Evolutionary conservation across 495 filamentous ascomycete species (phyloP), one percentile per base, ranked within the genome.

Genomic region (Talaromyces trachyspermus): DNA sequence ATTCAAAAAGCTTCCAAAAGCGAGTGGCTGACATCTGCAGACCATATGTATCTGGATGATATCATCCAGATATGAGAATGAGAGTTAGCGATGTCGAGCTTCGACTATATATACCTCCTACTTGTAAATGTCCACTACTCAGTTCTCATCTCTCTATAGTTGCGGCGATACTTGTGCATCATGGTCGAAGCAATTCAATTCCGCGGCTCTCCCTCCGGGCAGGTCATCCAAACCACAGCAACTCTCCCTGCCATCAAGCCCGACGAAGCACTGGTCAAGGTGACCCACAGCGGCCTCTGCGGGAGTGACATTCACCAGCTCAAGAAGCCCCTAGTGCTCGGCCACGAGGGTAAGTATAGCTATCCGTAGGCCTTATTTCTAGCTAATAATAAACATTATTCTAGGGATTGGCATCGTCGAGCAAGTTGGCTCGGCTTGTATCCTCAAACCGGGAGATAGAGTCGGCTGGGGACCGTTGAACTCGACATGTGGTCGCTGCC

Each of bases 391-490:
- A 5, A 5, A 29, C 26, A 29, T 11, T 11, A 29, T 5, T 11
- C 5, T 5, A 29, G 26, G 26, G 26, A 29, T 29, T 11, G 26
- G 26, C 26, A 29, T 29, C 11, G 11, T 65, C 66, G 14, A 56
- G 65, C n/a, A 30, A 49, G 0, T 44, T 78, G 45, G 69, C 70
- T 42, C 26, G 26, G 26, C 11, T 5, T 5, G 5, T 29, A 11
- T 5, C 26, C 11, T 29, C 11, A 5, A 29, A 5, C 66, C 68
- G 32, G 76, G 76, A 44, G 77, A 80, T 49, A 68, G 65, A 4
- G 76, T 80, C 7, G 78, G 76, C 33, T 79, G 74, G 64, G 76
- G 78, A 26, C 81, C 75, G 46, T 51, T 66, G 30, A 67, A 73
- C 37, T 56, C 62, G 35, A 62, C 61, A 49, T 83, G 79, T 54